These are phyloP conservation scores for Niebla homalea DNA, from an alignment of 495 filamentous ascomycete genomes.

Conservation along the genomic window DNA sequence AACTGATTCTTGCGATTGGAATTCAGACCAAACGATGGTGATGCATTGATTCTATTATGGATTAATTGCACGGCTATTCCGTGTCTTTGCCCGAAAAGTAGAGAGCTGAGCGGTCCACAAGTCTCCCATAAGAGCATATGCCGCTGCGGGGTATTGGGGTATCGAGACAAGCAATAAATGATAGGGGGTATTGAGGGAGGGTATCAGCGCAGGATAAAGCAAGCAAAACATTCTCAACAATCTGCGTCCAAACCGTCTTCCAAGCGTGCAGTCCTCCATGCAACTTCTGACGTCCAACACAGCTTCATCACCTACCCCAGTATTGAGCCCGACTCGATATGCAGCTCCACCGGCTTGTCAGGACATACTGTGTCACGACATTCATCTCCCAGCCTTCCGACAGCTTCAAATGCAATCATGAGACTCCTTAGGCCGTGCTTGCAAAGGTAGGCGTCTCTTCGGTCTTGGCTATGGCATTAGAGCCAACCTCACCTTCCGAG, in stretches of 20 bases:
- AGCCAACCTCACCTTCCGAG: slow-evolving; percentile 1
- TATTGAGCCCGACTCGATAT: neutral
- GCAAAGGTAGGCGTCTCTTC: slow-evolving; percentile 7
- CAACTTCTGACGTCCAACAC: neutral
- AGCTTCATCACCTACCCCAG: neutral
- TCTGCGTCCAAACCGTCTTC: neutral
- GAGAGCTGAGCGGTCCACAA: slow-evolving; percentile 7
- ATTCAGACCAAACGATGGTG: neutral
- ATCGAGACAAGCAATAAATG: slow-evolving; percentile 8
- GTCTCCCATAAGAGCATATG: slow-evolving; percentile 11
- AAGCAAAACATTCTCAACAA: neutral
- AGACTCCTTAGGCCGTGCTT: slow-evolving; percentile 2
- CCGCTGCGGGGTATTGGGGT: slow-evolving; percentile 14
- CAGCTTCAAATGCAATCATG: neutral
- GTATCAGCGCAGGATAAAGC: neutral
- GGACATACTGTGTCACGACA: too few relatives aligned
- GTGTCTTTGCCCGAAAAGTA: slow-evolving; percentile 8
- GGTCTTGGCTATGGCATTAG: neutral
- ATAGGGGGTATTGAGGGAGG: slow-evolving; percentile 10
- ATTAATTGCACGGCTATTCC: slow-evolving; percentile 10
- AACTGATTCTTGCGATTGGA: neutral
- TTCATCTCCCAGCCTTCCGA: neutral
- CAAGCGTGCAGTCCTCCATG: neutral
- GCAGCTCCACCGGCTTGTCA: too few relatives aligned
- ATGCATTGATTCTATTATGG: slow-evolving; percentile 5